Percentiles rank a stretch among this genome's conserved stretches.
phyloP scores from a whole-genome alignment of 768 basidiomycete genomes.

The Nidularia sp. region DNA sequence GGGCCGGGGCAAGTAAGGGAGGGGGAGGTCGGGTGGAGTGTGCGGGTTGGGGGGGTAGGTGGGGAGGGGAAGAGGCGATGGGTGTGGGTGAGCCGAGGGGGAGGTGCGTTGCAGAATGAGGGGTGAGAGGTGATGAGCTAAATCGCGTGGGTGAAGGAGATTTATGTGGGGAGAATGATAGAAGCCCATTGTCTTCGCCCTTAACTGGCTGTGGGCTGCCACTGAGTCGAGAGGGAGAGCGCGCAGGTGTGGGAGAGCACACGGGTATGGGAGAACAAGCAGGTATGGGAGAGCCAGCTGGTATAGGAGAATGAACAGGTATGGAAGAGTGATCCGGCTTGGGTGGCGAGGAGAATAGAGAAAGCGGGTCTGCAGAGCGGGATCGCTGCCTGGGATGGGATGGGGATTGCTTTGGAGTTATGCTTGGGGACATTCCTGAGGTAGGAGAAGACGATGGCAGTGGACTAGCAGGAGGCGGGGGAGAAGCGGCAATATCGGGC shows the following conservation, averaged over 20 bases:
- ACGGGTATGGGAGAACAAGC: not conserved
- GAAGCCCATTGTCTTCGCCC: not conserved
- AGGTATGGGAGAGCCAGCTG: not conserved
- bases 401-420: not conserved
- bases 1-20: not conserved
- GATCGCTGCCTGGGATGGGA: constrained; percentile 2
- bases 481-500: no score
- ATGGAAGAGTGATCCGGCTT: not conserved
- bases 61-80: constrained; percentile 1
- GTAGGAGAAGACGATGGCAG: not conserved
- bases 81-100: not conserved
- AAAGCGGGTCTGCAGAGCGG: constrained; percentile 11
- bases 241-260: not conserved
- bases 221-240: not conserved
- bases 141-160: not conserved
- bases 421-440: not conserved
- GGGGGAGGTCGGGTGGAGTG: constrained; percentile 1
- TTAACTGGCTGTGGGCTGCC: no score
- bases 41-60: not conserved
- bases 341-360: constrained; percentile 2
- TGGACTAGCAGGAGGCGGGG: not conserved
- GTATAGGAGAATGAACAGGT: not conserved
- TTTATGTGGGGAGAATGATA: not conserved
- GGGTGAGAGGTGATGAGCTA: not conserved
- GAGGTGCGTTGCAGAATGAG: not conserved